Conservation (phyloP, 2,329 filamentous ascomycete species). For the Neopestalotiopsis sp. region DNA sequence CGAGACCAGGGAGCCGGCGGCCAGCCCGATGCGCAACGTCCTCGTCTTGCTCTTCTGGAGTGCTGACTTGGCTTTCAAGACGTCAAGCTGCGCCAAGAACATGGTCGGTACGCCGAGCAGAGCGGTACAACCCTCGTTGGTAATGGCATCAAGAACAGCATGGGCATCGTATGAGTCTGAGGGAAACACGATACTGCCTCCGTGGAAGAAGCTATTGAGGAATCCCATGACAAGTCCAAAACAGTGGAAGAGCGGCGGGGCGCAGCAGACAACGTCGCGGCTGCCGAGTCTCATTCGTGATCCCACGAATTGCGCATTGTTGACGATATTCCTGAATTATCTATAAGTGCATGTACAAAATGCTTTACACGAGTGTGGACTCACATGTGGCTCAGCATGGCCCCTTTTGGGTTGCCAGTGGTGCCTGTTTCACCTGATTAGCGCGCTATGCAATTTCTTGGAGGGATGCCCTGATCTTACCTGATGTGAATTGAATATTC, state of each 20-base stretch:
- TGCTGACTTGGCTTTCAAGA: slow-evolving; percentile 48
- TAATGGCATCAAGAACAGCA: slow-evolving; percentile 62
- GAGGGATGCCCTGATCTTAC: neutral
- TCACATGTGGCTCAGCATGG: neutral
- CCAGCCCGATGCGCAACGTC: slow-evolving; percentile 68
- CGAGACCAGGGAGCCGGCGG: slow-evolving; percentile 68
- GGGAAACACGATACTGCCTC: slow-evolving; percentile 68
- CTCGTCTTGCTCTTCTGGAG: slow-evolving; percentile 32
- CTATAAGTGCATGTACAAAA: neutral
- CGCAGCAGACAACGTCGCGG: slow-evolving; percentile 67
- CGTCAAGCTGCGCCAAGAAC: slow-evolving; percentile 70
- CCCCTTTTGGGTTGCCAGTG: neutral
- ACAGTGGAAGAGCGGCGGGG: slow-evolving; percentile 71
- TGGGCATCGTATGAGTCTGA: slow-evolving; percentile 68
- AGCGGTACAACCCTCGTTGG: slow-evolving; percentile 58
- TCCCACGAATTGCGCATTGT: slow-evolving; percentile 71
- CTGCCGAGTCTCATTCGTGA: slow-evolving; percentile 69
- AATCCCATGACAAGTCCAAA: slow-evolving; percentile 76
- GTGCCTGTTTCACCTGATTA: neutral
- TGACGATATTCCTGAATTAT: slow-evolving; percentile 53
- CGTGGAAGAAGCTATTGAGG: slow-evolving; percentile 72
- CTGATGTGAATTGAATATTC: slow-evolving; percentile 3
- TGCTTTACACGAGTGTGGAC: neutral
- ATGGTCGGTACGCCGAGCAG: slow-evolving; percentile 66
- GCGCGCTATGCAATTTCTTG: neutral